Evolutionary conservation across 768 basidiomycete genomes (phyloP).

Genomic region (Agrocybe chaxingu): DNA sequence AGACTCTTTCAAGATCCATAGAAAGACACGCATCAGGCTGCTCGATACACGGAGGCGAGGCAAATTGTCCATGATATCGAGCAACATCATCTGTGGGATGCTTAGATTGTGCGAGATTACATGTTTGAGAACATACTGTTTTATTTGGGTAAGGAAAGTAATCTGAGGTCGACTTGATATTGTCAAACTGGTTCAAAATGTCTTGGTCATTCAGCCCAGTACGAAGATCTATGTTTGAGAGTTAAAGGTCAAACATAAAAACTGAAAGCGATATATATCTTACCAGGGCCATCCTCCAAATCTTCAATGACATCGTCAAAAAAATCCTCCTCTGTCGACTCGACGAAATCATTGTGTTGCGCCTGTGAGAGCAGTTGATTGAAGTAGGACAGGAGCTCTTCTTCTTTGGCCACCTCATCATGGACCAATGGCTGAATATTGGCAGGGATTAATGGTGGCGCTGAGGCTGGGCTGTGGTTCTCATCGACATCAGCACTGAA

Average conservation of each 20-base stretch:
- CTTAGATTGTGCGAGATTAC: no score
- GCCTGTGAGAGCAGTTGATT: conserved; percentile 1
- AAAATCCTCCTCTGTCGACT: not conserved
- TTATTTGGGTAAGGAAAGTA: conserved; percentile 7
- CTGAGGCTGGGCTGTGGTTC: no score
- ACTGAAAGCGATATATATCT: no score
- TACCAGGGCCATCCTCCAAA: no score
- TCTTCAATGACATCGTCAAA: not conserved
- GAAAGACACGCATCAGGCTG: conserved; percentile 14
- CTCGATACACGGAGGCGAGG: conserved; percentile 19
- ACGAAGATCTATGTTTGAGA: no score
- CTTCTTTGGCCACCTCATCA: not conserved
- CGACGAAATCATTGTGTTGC: conserved; percentile 1
- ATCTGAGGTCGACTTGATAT: not conserved
- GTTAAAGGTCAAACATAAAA: no score
- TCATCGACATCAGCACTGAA: no score
- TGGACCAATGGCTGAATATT: not conserved
- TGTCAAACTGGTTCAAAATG: not conserved
- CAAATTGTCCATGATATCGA: conserved; percentile 21
- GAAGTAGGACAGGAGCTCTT: not conserved
- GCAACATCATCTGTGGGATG: not conserved
- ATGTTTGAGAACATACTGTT: not conserved
- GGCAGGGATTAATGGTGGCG: not conserved
- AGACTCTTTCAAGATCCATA: conserved; percentile 15
- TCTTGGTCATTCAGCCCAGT: not conserved